These are phyloP conservation scores for Parastagonospora avenae DNA, from an alignment of 2,329 filamentous ascomycete genomes.

Conservation along the genomic window DNA sequence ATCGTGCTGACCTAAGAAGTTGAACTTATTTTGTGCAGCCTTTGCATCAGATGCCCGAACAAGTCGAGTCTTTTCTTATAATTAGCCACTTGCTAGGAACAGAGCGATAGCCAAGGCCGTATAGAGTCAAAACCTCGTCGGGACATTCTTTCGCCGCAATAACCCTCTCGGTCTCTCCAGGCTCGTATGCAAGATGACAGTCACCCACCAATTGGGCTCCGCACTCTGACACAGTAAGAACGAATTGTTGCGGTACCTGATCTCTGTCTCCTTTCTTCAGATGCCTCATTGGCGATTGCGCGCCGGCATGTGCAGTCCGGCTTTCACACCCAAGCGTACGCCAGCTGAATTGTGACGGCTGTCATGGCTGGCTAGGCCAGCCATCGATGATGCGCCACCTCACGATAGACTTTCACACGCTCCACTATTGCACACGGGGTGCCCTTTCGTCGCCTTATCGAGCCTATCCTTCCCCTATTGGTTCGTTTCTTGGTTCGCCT, in stretches of 20 bases:
- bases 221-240: not conserved
- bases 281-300: not conserved
- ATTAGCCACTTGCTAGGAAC: too few relatives aligned
- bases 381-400: slow-evolving; percentile 9
- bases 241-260: not conserved
- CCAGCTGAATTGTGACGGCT: slow-evolving; percentile 3
- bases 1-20: too few relatives aligned
- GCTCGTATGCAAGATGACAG: too few relatives aligned
- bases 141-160: too few relatives aligned
- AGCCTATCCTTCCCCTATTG: slow-evolving; percentile 3
- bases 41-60: too few relatives aligned
- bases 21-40: too few relatives aligned
- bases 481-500: slow-evolving; percentile 3
- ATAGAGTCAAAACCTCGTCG: too few relatives aligned
- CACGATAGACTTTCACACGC: slow-evolving; percentile 10
- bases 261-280: not conserved
- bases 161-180: too few relatives aligned
- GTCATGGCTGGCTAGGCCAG: slow-evolving; percentile 11
- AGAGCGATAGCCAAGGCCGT: too few relatives aligned
- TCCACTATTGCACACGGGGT: slow-evolving; percentile 6
- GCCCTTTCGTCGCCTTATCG: slow-evolving; percentile 8
- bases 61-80: too few relatives aligned
- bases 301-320: not conserved
- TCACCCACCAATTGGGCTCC: too few relatives aligned
- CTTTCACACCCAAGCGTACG: not conserved